Percentiles rank a stretch among this genome's conserved stretches.
Evolutionary conservation across 164 flowering plant species (phyloP).

Genomic region (Sedum album): DNA sequence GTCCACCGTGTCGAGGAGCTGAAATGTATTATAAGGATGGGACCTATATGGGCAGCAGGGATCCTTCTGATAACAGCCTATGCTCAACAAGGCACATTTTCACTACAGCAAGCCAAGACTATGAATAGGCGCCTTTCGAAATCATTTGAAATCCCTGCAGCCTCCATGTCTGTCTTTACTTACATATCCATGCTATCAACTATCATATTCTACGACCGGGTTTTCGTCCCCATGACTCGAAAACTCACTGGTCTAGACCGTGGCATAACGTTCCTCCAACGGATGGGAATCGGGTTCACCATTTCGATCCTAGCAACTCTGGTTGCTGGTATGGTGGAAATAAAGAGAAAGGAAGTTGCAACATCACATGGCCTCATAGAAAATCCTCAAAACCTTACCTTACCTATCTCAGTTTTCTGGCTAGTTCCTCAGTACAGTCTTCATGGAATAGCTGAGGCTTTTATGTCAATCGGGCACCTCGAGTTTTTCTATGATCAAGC

Average conservation of each 20-base stretch:
- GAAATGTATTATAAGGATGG: slow-evolving; percentile 65
- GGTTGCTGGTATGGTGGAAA: slow-evolving; percentile 59
- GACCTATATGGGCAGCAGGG: slow-evolving; percentile 75
- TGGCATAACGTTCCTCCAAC: slow-evolving; percentile 58
- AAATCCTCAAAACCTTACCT: slow-evolving; percentile 13
- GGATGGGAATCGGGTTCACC: slow-evolving; percentile 70
- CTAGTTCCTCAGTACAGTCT: slow-evolving; percentile 63
- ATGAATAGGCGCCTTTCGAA: slow-evolving; percentile 53
- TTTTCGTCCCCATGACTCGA: slow-evolving; percentile 44
- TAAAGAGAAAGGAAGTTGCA: slow-evolving; percentile 48
- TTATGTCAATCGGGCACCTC: slow-evolving; percentile 67
- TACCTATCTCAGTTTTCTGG: slow-evolving; percentile 66
- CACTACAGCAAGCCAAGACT: slow-evolving; percentile 65
- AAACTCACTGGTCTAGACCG: slow-evolving; percentile 62
- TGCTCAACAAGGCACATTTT: slow-evolving; percentile 67
- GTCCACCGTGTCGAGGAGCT: slow-evolving; percentile 83
- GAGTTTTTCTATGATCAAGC: slow-evolving; percentile 75
- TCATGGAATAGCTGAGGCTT: slow-evolving; percentile 73
- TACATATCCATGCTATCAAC: slow-evolving; percentile 49
- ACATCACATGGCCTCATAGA: slow-evolving; percentile 27
- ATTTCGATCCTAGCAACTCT: slow-evolving; percentile 57
- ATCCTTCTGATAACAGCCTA: slow-evolving; percentile 62
- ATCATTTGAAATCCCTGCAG: slow-evolving; percentile 69
- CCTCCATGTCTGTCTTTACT: slow-evolving; percentile 71
- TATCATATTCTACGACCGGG: slow-evolving; percentile 55